Base-by-base conservation (phyloP, 2,329 filamentous ascomycete genomes). In the Blastomyces parvus region DNA sequence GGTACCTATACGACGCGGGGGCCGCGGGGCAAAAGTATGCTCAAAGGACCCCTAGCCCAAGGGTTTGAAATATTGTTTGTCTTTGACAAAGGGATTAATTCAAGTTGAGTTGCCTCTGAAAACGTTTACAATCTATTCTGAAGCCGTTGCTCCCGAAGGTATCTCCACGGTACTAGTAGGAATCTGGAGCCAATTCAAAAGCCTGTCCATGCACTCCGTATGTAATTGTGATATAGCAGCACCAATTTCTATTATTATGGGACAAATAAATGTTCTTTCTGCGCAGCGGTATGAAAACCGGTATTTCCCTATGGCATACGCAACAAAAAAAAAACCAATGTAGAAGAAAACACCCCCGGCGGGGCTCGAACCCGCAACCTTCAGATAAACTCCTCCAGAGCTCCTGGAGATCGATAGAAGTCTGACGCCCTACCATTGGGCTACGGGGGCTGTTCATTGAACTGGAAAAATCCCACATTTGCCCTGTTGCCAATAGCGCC, bases 21-120 rank as follows among this genome's bases (percentile, higher is more conserved):
- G 36, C 9, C 1, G 9, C 36, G 36, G 36, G 33, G 72, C 5
- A 66, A 70, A 52, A 64, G 55, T 46, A 66, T 73, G 38, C 64
- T 69, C 5, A 52, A 69, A 13, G 13, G 36, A 53, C 66, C 65
- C 8, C 38, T 71, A 22, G 59, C 64, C 6, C 42, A 62, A 27
- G 69, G 67, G 7, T 6, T 42, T 73, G 64, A n/a, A 65, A 13
- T 63, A 65, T 61, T 67, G 68, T 1, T 59, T 60, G 1, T 50
- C 70, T 53, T 56, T 64, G 14, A 56, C 42, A 25, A 38, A 60
- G 6, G 38, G 1, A 7, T 33, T 33, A 50, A 4, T 71, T 70
- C 42, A 61, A 64, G 11, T 70, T 9, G 17, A 69, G 33, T 38
- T 30, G 2, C 44, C 69, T 55, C 53, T 66, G 14, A 64, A 61